These are phyloP conservation scores for Sphenostylis stenocarpa DNA, from an alignment of 306 rosid species.

Conservation along the genomic window DNA sequence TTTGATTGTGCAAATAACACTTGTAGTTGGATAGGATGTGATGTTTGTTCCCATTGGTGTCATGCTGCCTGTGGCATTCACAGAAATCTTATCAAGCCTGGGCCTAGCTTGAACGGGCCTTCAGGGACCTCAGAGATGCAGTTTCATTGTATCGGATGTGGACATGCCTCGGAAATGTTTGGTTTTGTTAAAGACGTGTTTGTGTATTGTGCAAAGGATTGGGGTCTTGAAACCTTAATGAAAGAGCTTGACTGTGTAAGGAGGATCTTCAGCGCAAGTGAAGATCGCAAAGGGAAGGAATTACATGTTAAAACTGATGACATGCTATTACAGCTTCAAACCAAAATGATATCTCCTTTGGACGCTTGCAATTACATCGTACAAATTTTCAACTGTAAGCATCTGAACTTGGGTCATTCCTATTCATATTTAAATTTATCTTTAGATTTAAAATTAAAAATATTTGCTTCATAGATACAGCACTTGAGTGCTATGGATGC, in stretches of 20 bases:
- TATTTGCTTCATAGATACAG: neutral
- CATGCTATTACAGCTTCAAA: slow-evolving; percentile 65
- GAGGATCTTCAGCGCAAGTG: slow-evolving; percentile 82
- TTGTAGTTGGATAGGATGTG: slow-evolving; percentile 99
- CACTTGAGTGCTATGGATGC: slow-evolving; percentile 6
- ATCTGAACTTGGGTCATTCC: neutral
- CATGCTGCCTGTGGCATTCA: slow-evolving; percentile 94
- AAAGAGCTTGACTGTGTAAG: slow-evolving; percentile 92
- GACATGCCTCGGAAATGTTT: slow-evolving; percentile 93
- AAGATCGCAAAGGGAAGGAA: slow-evolving; percentile 89
- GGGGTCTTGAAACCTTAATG: slow-evolving; percentile 81
- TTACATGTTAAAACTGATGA: slow-evolving; percentile 70
- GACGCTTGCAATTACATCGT: slow-evolving; percentile 85
- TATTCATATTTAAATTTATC: neutral
- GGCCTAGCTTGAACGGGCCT: slow-evolving; percentile 92
- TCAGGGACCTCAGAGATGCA: slow-evolving; percentile 89
- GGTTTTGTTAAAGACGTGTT: slow-evolving; percentile 98
- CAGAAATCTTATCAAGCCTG: slow-evolving; percentile 80
- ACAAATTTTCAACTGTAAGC: slow-evolving; percentile 88
- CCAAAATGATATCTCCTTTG: slow-evolving; percentile 66
- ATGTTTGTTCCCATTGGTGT: slow-evolving; percentile 97
- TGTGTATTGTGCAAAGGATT: slow-evolving; percentile 81
- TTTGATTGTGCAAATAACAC: slow-evolving; percentile 93
- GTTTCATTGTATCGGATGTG: slow-evolving; percentile 91
- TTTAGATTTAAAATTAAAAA: neutral